Evolutionary conservation across 225 moss, liverwort and hornwort genomes (phyloP).

Genomic region (Rhytidiadelphus loreus): DNA sequence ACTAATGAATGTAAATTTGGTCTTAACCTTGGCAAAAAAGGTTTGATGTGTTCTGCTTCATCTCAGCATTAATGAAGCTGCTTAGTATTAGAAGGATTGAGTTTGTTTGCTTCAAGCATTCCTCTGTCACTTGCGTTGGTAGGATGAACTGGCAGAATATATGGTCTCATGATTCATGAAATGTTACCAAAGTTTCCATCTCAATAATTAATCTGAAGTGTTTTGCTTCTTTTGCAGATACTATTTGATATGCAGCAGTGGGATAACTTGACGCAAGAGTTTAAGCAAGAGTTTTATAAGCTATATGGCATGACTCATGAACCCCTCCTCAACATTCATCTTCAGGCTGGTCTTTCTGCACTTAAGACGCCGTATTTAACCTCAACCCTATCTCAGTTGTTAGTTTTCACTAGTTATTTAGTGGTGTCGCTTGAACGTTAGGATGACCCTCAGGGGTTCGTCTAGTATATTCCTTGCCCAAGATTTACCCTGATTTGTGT

Average conservation of each 20-base stretch:
- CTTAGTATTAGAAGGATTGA: neutral
- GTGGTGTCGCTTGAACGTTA: neutral
- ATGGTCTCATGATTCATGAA: neutral
- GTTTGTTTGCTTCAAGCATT: neutral
- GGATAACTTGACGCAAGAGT: conserved; percentile 93
- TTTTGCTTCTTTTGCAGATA: conserved; percentile 44
- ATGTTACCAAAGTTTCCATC: neutral
- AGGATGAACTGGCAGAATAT: neutral
- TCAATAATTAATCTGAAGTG: neutral
- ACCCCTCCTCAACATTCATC: conserved; percentile 91
- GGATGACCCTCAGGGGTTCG: neutral
- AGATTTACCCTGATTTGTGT: neutral
- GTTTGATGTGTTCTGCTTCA: neutral
- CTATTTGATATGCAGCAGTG: conserved; percentile 93
- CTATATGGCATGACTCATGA: conserved; percentile 98
- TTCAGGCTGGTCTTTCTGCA: conserved; percentile 97
- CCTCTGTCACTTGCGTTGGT: neutral
- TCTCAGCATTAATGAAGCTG: neutral
- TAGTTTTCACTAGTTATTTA: neutral
- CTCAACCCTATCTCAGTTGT: neutral
- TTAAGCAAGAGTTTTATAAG: conserved; percentile 98
- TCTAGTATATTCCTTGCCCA: neutral
- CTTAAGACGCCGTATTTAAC: conserved; percentile 86
- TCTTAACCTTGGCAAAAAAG: neutral
- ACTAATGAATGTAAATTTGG: neutral